phyloP scores from a whole-genome alignment of 768 basidiomycete genomes.

The Auricularia auricula-judae region DNA sequence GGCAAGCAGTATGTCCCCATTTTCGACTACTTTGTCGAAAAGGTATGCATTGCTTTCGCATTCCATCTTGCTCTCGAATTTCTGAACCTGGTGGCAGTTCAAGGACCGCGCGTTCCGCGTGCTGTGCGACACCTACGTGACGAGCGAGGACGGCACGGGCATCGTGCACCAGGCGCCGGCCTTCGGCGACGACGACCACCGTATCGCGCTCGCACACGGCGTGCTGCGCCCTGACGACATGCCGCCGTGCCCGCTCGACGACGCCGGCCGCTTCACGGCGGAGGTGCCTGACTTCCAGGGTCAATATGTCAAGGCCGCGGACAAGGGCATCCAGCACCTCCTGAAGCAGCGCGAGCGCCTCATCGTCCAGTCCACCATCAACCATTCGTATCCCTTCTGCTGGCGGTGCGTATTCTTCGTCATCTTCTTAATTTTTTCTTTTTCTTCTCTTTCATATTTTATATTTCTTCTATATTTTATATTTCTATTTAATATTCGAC shows the following conservation, averaged over 20 bases:
- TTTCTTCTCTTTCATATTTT: too few species aligned
- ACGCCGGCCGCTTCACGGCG: slow-evolving; percentile 74
- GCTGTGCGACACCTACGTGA: slow-evolving; percentile 85
- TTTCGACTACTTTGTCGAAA: slow-evolving; percentile 94
- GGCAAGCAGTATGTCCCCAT: slow-evolving; percentile 92
- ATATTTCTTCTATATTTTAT: too few species aligned
- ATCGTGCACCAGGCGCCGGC: slow-evolving; percentile 98
- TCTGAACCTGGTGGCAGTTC: slow-evolving; percentile 38
- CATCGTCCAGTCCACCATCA: slow-evolving; percentile 75
- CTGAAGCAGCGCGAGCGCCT: slow-evolving; percentile 81
- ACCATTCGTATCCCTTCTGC: slow-evolving; percentile 93
- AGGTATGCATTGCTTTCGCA: slow-evolving; percentile 38
- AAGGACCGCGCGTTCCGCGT: slow-evolving; percentile 88
- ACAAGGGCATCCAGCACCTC: slow-evolving; percentile 86
- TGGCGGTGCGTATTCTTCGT: slow-evolving; percentile 53
- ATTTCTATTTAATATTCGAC: too few species aligned
- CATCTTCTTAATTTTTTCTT: too few species aligned
- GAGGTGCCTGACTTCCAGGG: slow-evolving; percentile 88
- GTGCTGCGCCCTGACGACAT: slow-evolving; percentile 80
- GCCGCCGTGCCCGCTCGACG: slow-evolving; percentile 94
- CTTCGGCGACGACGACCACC: slow-evolving; percentile 98
- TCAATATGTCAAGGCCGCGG: slow-evolving; percentile 87
- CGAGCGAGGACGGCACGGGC: slow-evolving; percentile 87
- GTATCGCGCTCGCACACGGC: slow-evolving; percentile 76
- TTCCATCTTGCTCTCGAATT: slow-evolving; percentile 1